Evolutionary conservation across 371 early-diverging fungal species (phyloP).

Genomic region (Caulochytrium protostelioides): DNA sequence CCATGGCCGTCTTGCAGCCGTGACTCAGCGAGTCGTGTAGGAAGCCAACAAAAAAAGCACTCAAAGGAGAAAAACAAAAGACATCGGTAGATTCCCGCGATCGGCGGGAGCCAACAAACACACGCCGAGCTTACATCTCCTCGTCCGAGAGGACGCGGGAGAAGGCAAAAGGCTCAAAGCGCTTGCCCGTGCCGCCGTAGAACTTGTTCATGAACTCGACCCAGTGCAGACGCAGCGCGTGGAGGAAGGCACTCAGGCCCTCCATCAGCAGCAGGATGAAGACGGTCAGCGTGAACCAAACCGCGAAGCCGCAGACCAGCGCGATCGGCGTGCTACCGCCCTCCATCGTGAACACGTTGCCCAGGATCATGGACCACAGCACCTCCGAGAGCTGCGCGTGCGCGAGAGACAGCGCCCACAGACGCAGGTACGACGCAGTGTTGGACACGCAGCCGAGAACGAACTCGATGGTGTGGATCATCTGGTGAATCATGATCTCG

Average conservation of each 20-base stretch:
- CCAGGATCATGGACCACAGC: constrained; percentile 87
- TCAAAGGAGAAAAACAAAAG: no score
- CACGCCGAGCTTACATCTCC: no score
- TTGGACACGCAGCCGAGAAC: constrained; percentile 95
- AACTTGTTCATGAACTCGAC: constrained; percentile 99
- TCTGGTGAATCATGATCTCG: constrained; percentile 85
- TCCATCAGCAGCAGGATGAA: constrained; percentile 89
- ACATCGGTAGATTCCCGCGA: no score
- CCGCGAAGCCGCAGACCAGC: constrained; percentile 43
- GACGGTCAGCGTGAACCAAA: constrained; percentile 72
- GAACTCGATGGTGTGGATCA: constrained; percentile 99
- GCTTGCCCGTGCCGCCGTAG: constrained; percentile 63
- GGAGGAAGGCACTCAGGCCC: constrained; percentile 94
- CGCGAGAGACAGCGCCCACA: constrained; percentile 99
- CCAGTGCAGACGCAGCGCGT: constrained; percentile 99
- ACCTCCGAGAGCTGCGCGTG: constrained; percentile 98
- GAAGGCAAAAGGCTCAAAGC: constrained; percentile 70
- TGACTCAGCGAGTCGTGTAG: no score
- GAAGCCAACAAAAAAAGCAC: no score
- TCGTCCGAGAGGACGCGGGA: no score
- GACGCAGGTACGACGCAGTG: constrained; percentile 96
- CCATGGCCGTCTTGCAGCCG: no score
- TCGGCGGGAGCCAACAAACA: no score
- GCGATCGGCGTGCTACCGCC: constrained; percentile 27
- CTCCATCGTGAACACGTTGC: constrained; percentile 32